A percentile compares a stretch with the other conserved stretches of the same genome.
Evolutionary conservation across 164 flowering plant genomes (phyloP).

Genomic region (Saururus chinensis): DNA sequence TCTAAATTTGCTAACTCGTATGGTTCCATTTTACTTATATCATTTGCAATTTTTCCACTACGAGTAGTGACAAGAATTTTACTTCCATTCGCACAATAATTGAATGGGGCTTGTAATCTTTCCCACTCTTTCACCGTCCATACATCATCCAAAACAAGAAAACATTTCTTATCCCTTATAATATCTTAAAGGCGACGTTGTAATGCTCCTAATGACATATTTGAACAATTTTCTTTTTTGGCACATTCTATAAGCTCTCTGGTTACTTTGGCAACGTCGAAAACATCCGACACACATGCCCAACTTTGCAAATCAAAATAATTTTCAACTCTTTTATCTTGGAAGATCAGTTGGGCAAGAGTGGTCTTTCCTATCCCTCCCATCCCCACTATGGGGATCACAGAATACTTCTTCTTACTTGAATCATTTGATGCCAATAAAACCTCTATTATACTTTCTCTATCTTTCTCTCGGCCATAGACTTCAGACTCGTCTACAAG

Average conservation of each 20-base stretch:
- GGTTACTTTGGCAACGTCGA: too few species aligned
- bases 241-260: constrained; percentile 3
- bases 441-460: not conserved
- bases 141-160: constrained; percentile 6
- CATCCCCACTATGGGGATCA: constrained; percentile 3
- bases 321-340: too few species aligned
- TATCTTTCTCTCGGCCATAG: not conserved
- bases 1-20: not conserved
- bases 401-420: not conserved
- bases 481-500: not conserved
- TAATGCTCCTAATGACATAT: not conserved
- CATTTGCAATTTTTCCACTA: constrained; percentile 1
- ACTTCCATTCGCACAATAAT: constrained; percentile 5
- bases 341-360: constrained; percentile 4
- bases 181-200: not conserved
- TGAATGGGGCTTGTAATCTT: not conserved
- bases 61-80: constrained; percentile 14
- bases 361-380: constrained; percentile 4
- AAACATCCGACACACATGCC: too few species aligned
- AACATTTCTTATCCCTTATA: not conserved
- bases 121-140: constrained; percentile 5
- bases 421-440: not conserved
- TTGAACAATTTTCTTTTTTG: not conserved
- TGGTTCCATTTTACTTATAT: not conserved
- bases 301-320: too few species aligned